Evolutionary conservation across 257 asterid species (phyloP).

Genomic region (Eucommia ulmoides): DNA sequence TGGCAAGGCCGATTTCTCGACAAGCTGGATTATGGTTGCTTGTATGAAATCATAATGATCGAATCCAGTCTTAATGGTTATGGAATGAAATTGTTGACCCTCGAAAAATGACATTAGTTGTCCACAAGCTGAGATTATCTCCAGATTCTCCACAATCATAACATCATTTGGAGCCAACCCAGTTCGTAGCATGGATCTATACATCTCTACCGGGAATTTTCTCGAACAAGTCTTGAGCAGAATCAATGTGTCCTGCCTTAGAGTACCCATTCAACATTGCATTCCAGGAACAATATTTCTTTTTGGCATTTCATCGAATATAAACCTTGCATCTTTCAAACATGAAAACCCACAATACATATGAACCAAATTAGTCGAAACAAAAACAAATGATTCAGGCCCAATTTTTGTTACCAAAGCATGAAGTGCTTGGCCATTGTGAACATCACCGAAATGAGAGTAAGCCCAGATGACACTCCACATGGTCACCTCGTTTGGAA

Average conservation of each 20-base stretch:
- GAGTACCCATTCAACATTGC: constrained; percentile 86
- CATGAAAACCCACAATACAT: constrained; percentile 31
- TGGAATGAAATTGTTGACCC: constrained; percentile 68
- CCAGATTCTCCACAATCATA: constrained; percentile 89
- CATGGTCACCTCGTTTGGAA: constrained; percentile 71
- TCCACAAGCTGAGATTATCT: constrained; percentile 62
- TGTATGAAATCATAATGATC: constrained; percentile 45
- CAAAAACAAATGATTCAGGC: constrained; percentile 32
- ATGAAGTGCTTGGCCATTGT: constrained; percentile 42
- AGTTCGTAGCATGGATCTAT: constrained; percentile 39
- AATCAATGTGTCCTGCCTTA: constrained; percentile 47
- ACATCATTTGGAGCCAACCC: constrained; percentile 61
- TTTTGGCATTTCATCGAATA: constrained; percentile 45
- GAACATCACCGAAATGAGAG: constrained; percentile 27
- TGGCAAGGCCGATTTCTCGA: constrained; percentile 34
- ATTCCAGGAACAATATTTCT: constrained; percentile 72
- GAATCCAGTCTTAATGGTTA: constrained; percentile 42
- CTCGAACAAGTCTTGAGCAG: constrained; percentile 46
- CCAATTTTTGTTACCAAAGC: constrained; percentile 70
- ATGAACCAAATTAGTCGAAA: constrained; percentile 64
- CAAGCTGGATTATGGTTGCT: constrained; percentile 63
- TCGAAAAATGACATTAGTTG: constrained; percentile 24
- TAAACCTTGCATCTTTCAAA: constrained; percentile 33
- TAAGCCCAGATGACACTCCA: constrained; percentile 55
- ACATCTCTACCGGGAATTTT: constrained; percentile 47